A percentile compares a stretch with the other conserved stretches of the same genome.
Conservation (phyloP, 2,329 filamentous ascomycete genomes). For the Trichoderma hamatum region DNA sequence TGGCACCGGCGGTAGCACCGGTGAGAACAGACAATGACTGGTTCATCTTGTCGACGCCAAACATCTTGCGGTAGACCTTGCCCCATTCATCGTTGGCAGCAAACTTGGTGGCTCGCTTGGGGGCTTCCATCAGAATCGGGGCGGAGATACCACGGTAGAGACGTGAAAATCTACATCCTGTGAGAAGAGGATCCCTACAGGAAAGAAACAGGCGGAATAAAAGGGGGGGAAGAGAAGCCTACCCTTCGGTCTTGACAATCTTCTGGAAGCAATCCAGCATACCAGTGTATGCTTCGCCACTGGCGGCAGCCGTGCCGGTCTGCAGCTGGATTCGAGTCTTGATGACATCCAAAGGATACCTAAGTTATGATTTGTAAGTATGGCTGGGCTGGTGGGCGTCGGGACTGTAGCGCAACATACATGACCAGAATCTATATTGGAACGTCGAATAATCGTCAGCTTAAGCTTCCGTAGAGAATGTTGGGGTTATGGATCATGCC, state of each 20-base stretch:
- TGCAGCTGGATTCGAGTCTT: constrained; percentile 97
- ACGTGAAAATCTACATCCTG: constrained; percentile 69
- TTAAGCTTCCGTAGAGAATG: background rate
- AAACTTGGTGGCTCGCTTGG: constrained; percentile 96
- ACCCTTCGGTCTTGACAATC: constrained; percentile 96
- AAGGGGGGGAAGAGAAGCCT: constrained; percentile 41
- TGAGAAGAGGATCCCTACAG: constrained; percentile 30
- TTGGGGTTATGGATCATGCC: background rate
- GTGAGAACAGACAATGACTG: constrained; percentile 91
- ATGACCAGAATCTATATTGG: constrained; percentile 83
- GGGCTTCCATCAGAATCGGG: constrained; percentile 95
- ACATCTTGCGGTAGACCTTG: constrained; percentile 84
- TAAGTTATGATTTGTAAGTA: constrained; percentile 45
- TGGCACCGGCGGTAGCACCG: constrained; percentile 91
- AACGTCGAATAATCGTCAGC: background rate
- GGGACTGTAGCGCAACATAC: constrained; percentile 51
- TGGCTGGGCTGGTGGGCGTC: background rate
- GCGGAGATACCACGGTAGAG: constrained; percentile 95
- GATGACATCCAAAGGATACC: constrained; percentile 98
- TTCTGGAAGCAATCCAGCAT: constrained; percentile 98
- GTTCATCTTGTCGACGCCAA: constrained; percentile 84
- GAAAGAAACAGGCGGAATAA: constrained; percentile 14
- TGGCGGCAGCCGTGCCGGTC: constrained; percentile 67
- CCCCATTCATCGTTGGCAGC: constrained; percentile 99
- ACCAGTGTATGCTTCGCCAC: constrained; percentile 88